Evolutionary conservation across 2,329 filamentous ascomycete species (phyloP), one percentile per base, ranked within the genome.

Genomic region (Plenodomus tracheiphilus): DNA sequence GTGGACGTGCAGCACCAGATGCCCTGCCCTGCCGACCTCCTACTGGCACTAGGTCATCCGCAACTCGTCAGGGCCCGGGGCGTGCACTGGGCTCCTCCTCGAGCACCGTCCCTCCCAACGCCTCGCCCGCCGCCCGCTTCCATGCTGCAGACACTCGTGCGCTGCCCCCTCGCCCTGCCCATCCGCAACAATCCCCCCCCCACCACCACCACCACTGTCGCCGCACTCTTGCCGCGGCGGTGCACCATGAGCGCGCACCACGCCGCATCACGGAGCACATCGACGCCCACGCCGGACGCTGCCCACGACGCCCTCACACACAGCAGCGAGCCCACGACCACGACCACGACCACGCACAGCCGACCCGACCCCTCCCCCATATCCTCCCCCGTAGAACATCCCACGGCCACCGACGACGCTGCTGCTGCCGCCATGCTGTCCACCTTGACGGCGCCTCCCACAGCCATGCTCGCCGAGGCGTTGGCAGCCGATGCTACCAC

Each of bases 371-470:
- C 61, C 56, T 61, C 65, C 38, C 53, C 55, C 81, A 82, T 57
- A 62, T 66, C 44, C 59, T 74, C 51, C 69, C 73, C 61, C 85
- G 86, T 61, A 38, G 52, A 42, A 41, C 51, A 44, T 30, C n/a
- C n/a, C n/a, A n/a, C n/a, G n/a, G n/a, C n/a, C n/a, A n/a, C n/a
- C n/a, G n/a, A n/a, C n/a, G 28, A 32, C 28, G 11, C 28, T 18
- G 51, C 53, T 36, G 54, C 56, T 18, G 50, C 61, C 34, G 43
- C 51, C 18, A 66, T 69, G 51, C 52, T 69, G 20, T 56, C 59
- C 35, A 53, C 22, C 5, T 25, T 64, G 18, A 57, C 68, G 34
- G 54, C 65, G 5, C 57, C 59, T 16, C 49, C 68, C 11, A 55
- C 42, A 6, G 51, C 62, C 15, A 43, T 61, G 18, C 41, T 59